Conservation (phyloP, 768 basidiomycete species). For the Mycena chlorophos region DNA sequence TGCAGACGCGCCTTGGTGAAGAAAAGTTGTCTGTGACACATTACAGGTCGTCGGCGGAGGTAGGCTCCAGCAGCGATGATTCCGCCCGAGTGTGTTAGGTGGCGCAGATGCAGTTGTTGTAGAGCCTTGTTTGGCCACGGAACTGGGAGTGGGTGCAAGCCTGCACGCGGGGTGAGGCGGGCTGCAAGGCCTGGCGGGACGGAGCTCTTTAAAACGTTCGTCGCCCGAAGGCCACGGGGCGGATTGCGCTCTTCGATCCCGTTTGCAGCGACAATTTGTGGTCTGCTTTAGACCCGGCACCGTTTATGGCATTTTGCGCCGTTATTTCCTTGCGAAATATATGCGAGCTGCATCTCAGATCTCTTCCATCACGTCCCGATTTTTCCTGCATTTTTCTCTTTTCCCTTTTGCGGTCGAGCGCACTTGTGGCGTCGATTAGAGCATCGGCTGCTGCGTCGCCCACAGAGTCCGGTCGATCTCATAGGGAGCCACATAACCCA, state of each 20-base stretch:
- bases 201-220: background rate
- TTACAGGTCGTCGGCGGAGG: constrained; percentile 22
- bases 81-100: constrained; percentile 13
- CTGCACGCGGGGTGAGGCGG: too few relatives aligned
- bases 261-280: constrained; percentile 2
- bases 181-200: background rate
- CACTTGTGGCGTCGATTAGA: background rate
- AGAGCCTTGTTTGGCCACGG: background rate
- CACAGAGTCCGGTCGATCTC: too few relatives aligned
- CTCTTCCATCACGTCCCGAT: background rate
- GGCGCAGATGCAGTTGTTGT: background rate
- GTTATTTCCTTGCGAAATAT: constrained; percentile 9
- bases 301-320: constrained; percentile 1
- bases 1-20: constrained; percentile 18
- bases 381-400: constrained; percentile 14
- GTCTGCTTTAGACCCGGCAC: background rate
- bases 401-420: background rate
- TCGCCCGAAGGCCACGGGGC: constrained; percentile 1
- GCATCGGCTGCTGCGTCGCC: background rate
- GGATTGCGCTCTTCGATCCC: background rate
- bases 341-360: constrained; percentile 7
- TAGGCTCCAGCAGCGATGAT: constrained; percentile 11
- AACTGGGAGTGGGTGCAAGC: too few relatives aligned
- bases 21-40: constrained; percentile 22
- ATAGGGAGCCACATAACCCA: too few relatives aligned